Conservation (phyloP, 768 basidiomycete species). For the Tremella fuciformis region DNA sequence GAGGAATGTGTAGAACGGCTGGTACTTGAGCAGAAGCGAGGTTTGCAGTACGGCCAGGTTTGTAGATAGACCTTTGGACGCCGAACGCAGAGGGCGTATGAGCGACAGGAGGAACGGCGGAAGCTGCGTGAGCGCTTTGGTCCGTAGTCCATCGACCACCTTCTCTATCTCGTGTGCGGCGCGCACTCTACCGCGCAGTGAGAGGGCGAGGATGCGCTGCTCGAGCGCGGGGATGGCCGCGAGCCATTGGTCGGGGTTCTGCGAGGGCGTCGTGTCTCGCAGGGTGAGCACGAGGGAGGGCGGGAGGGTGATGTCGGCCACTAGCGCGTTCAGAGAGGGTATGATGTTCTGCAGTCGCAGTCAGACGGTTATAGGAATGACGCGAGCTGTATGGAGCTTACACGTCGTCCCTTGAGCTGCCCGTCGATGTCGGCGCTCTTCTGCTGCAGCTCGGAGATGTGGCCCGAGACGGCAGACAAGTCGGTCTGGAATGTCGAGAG, state of each 20-base stretch:
- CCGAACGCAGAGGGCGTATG: constrained; percentile 78
- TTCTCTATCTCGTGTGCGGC: constrained; percentile 79
- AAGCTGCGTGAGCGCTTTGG: constrained; percentile 85
- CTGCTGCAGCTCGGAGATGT: constrained; percentile 89
- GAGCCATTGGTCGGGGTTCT: constrained; percentile 73
- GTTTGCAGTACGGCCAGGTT: constrained; percentile 93
- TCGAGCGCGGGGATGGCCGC: constrained; percentile 77
- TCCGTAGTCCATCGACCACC: constrained; percentile 78
- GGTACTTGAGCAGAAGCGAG: constrained; percentile 77
- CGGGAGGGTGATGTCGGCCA: constrained; percentile 76
- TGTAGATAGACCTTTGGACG: constrained; percentile 59
- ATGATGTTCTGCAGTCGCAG: constrained; percentile 79
- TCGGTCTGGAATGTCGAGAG: constrained; percentile 94
- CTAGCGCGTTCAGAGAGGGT: constrained; percentile 74
- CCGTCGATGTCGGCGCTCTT: constrained; percentile 87
- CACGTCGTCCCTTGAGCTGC: constrained; percentile 77
- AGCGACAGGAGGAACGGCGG: constrained; percentile 79
- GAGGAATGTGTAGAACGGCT: constrained; percentile 76
- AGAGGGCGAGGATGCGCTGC: constrained; percentile 64
- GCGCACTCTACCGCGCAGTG: constrained; percentile 72
- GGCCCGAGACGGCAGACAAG: constrained; percentile 87
- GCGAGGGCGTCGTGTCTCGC: constrained; percentile 74
- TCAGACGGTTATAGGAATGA: neutral
- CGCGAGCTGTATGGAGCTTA: constrained; percentile 52
- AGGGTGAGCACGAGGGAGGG: constrained; percentile 72